Evolutionary conservation across 75 land plant species (phyloP), one percentile per base, ranked within the genome.

Genomic region (Chamaecyparis obtusa): DNA sequence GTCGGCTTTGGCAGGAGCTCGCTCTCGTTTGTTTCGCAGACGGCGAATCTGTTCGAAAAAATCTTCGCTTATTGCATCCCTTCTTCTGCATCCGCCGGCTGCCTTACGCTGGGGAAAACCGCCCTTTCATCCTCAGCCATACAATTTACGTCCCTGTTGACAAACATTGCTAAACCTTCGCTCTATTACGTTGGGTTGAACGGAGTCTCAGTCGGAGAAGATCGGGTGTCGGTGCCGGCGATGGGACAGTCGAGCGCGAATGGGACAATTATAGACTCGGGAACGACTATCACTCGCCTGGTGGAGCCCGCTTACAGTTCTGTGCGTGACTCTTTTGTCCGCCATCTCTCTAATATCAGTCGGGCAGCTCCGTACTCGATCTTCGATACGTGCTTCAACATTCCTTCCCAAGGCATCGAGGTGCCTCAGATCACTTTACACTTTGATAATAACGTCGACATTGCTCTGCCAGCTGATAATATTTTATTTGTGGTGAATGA

Each of bases 241-340:
- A 48, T 48, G 0, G 51, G 10, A 1, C 11, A 48, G 51, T 48
- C 51, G 51, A 48, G 51, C 10, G 13, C 9, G 51, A 88, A 90
- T 3, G 95, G 94, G 10, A 94, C 95, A 35, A 80, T 94, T 64
- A 54, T 94, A 84, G 95, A 94, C 85, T 91, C 94, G 10, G 95
- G 94, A 8, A 94, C 95, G 4, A 87, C 89, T 48, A 87, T 93
- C 84, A 90, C 92, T 2, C 37, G 51, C 2, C 13, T 48, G 51
- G 51, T 48, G 51, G 13, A 9, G 0, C 51, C 51, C 51, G 10
- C 11, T 90, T 55, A 48, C 51, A 10, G 51, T 48, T 9, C 51
- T 48, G 51, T 48, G 51, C 9, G 48, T 6, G 48, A 46, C 7
- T 6, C 48, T 46, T 46, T 46, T 8, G 7, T 46, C 48, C 7